Conservation (phyloP, 163 green algal genomes). For the Scenedesmus sp. region DNA sequence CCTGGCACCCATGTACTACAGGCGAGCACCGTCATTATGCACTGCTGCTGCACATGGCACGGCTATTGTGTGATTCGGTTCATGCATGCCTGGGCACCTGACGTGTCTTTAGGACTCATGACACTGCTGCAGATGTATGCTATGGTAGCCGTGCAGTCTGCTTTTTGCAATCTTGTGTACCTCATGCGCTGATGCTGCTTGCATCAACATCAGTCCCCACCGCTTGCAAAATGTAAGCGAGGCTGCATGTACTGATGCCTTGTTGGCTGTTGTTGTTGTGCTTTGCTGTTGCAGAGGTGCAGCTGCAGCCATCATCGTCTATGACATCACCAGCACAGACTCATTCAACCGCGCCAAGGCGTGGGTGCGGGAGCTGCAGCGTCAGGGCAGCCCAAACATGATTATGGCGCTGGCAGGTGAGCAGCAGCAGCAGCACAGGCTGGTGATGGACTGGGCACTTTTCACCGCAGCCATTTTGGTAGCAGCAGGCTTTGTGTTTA, state of each 20-base stretch:
- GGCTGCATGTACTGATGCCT: neutral
- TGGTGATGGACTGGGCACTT: neutral
- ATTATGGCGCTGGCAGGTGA: slow-evolving; percentile 94
- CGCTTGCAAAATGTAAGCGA: too few species aligned
- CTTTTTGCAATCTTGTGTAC: too few species aligned
- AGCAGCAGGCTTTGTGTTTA: neutral
- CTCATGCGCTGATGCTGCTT: too few species aligned
- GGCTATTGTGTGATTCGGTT: neutral
- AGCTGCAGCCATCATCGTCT: slow-evolving; percentile 97
- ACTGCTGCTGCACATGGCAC: neutral
- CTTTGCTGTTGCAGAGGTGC: slow-evolving; percentile 77
- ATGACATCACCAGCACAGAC: slow-evolving; percentile 94
- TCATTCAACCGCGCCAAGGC: slow-evolving; percentile 95
- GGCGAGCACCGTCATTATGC: slow-evolving; percentile 51
- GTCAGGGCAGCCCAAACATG: slow-evolving; percentile 91
- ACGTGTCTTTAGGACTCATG: too few species aligned
- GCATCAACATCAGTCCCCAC: too few species aligned
- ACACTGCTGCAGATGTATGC: too few species aligned
- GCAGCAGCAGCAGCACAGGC: neutral
- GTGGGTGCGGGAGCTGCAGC: slow-evolving; percentile 96
- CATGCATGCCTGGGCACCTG: neutral
- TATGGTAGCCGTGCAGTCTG: too few species aligned
- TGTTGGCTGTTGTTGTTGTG: neutral
- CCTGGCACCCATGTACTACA: slow-evolving; percentile 99
- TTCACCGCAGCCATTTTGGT: neutral